Evolutionary conservation across 441 rosid species (phyloP).

Genomic region (Melianthus villosus): DNA sequence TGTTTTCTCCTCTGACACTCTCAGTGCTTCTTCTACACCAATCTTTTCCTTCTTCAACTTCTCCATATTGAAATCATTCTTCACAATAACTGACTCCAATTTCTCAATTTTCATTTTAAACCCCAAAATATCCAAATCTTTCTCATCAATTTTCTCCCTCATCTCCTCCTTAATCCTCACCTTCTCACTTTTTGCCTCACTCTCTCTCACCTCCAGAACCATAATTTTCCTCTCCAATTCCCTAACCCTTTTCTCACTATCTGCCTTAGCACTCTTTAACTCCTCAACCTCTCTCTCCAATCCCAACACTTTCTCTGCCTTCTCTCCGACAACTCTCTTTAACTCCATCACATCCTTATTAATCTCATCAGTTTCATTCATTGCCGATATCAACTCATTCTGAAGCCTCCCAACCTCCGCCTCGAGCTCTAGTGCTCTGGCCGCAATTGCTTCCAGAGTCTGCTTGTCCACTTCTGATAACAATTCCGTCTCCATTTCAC

Average conservation of each 20-base stretch:
- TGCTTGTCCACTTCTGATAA: conserved; percentile 29
- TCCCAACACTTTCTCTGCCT: conserved; percentile 21
- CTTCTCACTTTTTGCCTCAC: neutral
- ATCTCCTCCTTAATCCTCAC: neutral
- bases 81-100: neutral
- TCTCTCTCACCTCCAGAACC: neutral
- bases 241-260: conserved; percentile 35
- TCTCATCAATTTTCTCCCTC: neutral
- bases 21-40: conserved; percentile 12
- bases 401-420: conserved; percentile 42
- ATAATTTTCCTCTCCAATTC: conserved; percentile 22
- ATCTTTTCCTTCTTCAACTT: conserved; percentile 18
- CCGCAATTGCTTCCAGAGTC: conserved; percentile 27
- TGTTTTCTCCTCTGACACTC: conserved; percentile 19
- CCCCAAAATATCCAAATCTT: neutral
- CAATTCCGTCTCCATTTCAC: conserved; percentile 31
- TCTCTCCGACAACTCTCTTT: conserved; percentile 29
- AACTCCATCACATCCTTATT: conserved; percentile 23
- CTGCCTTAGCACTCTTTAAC: conserved; percentile 34
- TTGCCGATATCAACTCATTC: conserved; percentile 34
- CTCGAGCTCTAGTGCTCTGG: conserved; percentile 50
- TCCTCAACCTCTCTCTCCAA: conserved; percentile 32
- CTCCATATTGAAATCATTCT: neutral
- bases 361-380: conserved; percentile 32
- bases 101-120: neutral